Base-by-base conservation (phyloP, 768 basidiomycete species). In the Crucibulum laeve region DNA sequence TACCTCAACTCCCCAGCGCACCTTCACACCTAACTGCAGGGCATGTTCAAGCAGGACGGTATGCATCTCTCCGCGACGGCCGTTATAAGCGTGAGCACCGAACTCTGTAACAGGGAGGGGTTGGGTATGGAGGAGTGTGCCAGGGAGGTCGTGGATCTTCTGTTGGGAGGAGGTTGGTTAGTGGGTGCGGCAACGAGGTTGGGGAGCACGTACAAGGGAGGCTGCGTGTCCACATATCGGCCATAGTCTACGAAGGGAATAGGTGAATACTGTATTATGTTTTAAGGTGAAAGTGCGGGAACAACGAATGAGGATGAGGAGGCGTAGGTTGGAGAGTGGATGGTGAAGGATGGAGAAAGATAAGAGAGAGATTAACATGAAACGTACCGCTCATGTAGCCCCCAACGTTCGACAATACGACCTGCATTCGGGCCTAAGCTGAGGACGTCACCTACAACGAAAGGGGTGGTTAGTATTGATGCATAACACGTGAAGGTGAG, bases 61-160 rank as follows among this genome's bases (percentile, higher is more conserved):
- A 38, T 58, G 54, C 18, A 61, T 42, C 35, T 59, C 54, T 11
- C 49, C 52, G 5, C 60, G 53, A 22, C 54, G 57, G 2, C 57
- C 57, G 42, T 60, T 56, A 44, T 56, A 57, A n/a, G 45, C 39
- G 1, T 21, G 38, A 13, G 28, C 32, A 5, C 45, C 38, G 15
- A 35, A 40, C 30, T 40, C 45, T 3, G 15, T 18, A 15, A 33
- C 38, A 32, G 30, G 45, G 11, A 40, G 39, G n/a, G 45, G 44
- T 21, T 40, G 44, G 4, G 40, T 30, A 33, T 41, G 21, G 4
- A 35, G 19, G 3, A 46, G 30, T 24, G 23, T 39, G 13, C 39
- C 45, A 6, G 3, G 30, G 23, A 33, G 26, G 21, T 32, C 25
- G 38, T 46, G 39, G 11, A 46, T 14, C 4, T 40, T 18, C 45